A percentile compares a stretch with the other conserved stretches of the same genome.
These are phyloP conservation scores for Euphorbia schlechtendalii DNA, from an alignment of 441 rosid genomes.

Conservation along the genomic window DNA sequence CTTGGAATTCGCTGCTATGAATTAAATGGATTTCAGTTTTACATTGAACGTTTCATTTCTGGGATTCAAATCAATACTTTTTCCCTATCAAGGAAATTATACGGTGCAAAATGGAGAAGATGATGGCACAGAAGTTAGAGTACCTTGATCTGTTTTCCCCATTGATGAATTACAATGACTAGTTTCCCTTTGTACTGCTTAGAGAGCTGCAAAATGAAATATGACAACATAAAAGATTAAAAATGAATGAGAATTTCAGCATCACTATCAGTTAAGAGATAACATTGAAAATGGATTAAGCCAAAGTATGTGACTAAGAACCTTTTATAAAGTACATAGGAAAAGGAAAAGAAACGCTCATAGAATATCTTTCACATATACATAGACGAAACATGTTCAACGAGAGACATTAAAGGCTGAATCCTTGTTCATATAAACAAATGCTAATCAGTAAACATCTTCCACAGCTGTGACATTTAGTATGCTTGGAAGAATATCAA, in stretches of 20 bases:
- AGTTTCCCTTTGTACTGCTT: slow-evolving; percentile 19
- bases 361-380: neutral
- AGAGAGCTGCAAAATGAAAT: slow-evolving; percentile 24
- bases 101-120: neutral
- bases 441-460: neutral
- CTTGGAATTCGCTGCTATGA: neutral
- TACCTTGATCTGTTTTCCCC: slow-evolving; percentile 33
- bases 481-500: slow-evolving; percentile 11
- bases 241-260: neutral
- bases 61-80: neutral
- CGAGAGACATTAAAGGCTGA: neutral
- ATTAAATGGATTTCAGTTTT: neutral
- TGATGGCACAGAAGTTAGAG: neutral
- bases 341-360: neutral
- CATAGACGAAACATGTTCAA: neutral
- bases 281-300: neutral
- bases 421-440: slow-evolving; percentile 4
- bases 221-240: neutral
- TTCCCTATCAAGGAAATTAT: slow-evolving; percentile 1
- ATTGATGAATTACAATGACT: slow-evolving; percentile 11
- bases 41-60: slow-evolving; percentile 9
- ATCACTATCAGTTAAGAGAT: neutral
- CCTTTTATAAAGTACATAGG: neutral
- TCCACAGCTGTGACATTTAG: neutral
- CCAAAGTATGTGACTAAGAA: neutral